These are phyloP conservation scores for Trichoderma reesei DNA, from an alignment of 495 filamentous ascomycete genomes.

Conservation along the genomic window DNA sequence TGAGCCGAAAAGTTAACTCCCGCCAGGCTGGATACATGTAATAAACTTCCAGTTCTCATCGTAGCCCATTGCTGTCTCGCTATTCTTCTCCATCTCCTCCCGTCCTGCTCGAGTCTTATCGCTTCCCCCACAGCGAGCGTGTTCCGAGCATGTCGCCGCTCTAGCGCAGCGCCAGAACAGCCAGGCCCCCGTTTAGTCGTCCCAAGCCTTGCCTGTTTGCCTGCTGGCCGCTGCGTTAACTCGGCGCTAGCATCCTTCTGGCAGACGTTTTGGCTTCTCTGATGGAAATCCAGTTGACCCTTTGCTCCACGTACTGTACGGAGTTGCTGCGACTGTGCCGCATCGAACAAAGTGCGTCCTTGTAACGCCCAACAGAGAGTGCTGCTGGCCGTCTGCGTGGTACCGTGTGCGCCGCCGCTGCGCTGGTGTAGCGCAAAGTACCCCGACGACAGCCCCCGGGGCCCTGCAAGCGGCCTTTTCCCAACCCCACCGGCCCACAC, in stretches of 20 bases:
- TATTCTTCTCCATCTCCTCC: neutral
- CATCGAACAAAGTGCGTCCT: neutral
- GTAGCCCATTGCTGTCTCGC: neutral
- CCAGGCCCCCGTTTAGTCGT: neutral
- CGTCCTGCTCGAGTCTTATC: neutral
- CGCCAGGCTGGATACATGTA: neutral
- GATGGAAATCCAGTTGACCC: neutral
- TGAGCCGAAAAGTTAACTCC: neutral
- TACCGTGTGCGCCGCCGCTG: neutral
- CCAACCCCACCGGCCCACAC: slow-evolving; percentile 5
- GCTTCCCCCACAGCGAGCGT: slow-evolving; percentile 5
- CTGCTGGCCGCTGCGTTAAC: neutral
- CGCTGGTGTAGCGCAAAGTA: neutral
- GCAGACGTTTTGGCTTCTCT: neutral
- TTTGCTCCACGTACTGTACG: no score
- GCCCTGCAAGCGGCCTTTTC: slow-evolving; percentile 5
- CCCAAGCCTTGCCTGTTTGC: neutral
- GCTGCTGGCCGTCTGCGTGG: neutral
- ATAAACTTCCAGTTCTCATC: neutral
- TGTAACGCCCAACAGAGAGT: neutral
- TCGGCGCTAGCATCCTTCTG: neutral
- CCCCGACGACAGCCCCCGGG: neutral
- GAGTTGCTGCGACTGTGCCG: neutral
- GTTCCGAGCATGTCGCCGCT: neutral
- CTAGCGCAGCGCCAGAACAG: neutral